phyloP scores from a whole-genome alignment of 805 yeast species.

The Wickerhamomyces sydowiorum region DNA sequence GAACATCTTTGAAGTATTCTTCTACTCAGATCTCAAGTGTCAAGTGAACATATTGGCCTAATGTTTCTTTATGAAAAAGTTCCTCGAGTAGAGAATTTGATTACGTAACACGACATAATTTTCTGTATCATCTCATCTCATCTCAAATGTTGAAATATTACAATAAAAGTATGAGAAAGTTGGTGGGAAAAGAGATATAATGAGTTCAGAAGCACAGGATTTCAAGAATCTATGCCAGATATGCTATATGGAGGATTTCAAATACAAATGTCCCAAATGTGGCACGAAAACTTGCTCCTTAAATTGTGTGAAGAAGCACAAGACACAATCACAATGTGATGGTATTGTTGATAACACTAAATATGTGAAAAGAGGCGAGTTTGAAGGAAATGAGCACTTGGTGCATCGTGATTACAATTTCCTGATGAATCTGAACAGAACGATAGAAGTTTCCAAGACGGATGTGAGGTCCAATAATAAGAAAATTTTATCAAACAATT shows the following conservation, averaged over 20 bases:
- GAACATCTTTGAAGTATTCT: background rate
- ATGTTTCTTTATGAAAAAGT: background rate
- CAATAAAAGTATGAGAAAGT: background rate
- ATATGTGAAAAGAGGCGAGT: constrained; percentile 44
- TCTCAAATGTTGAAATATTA: background rate
- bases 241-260: constrained; percentile 37
- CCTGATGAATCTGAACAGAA: constrained; percentile 52
- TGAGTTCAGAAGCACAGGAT: constrained; percentile 1
- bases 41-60: too few species aligned
- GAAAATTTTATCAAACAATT: constrained; percentile 32
- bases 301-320: constrained; percentile 68
- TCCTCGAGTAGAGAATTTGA: background rate
- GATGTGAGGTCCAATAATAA: constrained; percentile 42
- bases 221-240: constrained; percentile 33
- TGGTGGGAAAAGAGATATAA: background rate
- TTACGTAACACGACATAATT: background rate
- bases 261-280: constrained; percentile 84
- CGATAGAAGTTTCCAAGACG: constrained; percentile 49
- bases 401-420: constrained; percentile 83
- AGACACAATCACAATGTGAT: constrained; percentile 52
- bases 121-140: background rate
- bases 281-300: constrained; percentile 59
- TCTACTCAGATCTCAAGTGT: too few species aligned
- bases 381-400: constrained; percentile 30
- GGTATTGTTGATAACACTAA: constrained; percentile 60